Evolutionary conservation across 495 filamentous ascomycete species (phyloP).

Genomic region (Talaromyces ruber): DNA sequence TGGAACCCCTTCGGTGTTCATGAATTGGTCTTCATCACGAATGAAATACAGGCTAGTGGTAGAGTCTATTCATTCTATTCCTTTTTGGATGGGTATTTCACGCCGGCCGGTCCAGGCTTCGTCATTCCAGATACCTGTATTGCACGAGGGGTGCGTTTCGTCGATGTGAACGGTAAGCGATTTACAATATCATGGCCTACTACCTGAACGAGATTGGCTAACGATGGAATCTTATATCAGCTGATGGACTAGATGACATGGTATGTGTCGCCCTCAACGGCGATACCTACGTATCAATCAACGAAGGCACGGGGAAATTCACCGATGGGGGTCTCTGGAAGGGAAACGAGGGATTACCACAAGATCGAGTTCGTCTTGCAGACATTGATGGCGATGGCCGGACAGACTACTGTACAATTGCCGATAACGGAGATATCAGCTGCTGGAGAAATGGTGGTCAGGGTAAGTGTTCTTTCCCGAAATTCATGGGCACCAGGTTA

Average conservation of each 20-base stretch:
- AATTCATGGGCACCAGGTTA: no score
- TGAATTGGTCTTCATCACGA: not conserved
- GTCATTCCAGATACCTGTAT: not conserved
- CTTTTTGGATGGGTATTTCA: not conserved
- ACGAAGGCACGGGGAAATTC: conserved; percentile 3
- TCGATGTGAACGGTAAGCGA: not conserved
- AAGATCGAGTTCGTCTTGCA: not conserved
- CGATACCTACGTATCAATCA: conserved; percentile 12
- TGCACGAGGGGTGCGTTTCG: not conserved
- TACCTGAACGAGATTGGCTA: not conserved
- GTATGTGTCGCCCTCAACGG: conserved; percentile 19
- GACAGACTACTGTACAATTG: conserved; percentile 14
- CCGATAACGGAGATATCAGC: conserved; percentile 12
- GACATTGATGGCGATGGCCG: conserved; percentile 9
- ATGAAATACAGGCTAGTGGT: no score
- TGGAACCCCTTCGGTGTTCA: not conserved
- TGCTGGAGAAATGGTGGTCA: conserved; percentile 20
- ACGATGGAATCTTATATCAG: not conserved
- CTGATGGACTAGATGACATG: conserved; percentile 29
- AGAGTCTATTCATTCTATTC: no score
- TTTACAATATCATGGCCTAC: not conserved
- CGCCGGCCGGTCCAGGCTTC: not conserved
- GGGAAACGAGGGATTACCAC: not conserved
- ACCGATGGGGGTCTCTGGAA: not conserved
- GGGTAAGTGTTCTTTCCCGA: not conserved